Evolutionary conservation across 2,329 filamentous ascomycete species (phyloP).

Genomic region (Pseudogymnoascus verrucosus): DNA sequence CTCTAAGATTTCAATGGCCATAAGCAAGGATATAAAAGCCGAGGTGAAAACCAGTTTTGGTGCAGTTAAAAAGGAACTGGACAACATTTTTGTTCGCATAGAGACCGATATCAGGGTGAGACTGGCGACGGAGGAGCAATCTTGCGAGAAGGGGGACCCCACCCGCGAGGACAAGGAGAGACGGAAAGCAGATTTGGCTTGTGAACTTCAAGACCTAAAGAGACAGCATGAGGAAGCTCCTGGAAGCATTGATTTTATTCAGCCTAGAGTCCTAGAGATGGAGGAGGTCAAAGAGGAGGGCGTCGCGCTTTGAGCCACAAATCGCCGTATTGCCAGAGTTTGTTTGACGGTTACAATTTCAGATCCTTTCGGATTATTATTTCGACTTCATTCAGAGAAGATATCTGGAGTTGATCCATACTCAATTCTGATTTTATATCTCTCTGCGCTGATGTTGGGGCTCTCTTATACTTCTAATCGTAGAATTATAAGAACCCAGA

Average conservation of each 20-base stretch:
- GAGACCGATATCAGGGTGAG: constrained; percentile 12
- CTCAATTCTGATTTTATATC: not conserved
- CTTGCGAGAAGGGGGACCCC: not conserved
- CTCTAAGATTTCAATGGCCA: constrained; percentile 13
- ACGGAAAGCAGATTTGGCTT: not conserved
- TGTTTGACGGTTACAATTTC: not conserved
- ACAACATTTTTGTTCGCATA: constrained; percentile 7
- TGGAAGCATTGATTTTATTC: not conserved
- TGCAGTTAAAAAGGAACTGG: not conserved
- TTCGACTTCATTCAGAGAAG: not conserved
- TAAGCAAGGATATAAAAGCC: constrained; percentile 11
- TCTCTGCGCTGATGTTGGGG: not conserved
- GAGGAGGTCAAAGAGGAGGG: not conserved
- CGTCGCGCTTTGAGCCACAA: not conserved
- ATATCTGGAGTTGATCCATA: not conserved
- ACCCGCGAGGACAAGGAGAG: not conserved
- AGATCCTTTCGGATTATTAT: not conserved
- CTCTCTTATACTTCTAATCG: not conserved
- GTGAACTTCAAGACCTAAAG: not conserved
- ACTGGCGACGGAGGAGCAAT: not conserved
- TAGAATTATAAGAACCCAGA: not conserved
- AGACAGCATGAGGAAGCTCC: not conserved
- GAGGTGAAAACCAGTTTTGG: constrained; percentile 9
- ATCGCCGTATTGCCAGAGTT: not conserved
- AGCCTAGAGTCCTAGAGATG: not conserved